Base-by-base conservation (phyloP, 495 filamentous ascomycete species). In the Neurospora sublineolata region DNA sequence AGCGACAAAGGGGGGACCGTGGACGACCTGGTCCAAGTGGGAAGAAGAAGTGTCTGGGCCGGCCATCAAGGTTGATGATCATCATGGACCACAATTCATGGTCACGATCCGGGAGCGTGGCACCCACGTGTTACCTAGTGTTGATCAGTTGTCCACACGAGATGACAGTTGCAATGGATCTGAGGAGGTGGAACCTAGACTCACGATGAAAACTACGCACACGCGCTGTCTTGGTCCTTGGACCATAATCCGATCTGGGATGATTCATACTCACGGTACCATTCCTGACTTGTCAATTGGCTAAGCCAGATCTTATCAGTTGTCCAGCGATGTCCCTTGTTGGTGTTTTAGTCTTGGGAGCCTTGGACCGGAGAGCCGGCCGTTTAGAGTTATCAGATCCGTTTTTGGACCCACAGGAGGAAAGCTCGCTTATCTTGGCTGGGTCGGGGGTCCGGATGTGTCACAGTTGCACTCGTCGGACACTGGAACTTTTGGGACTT, bases 351-450 rank as follows among this genome's bases (percentile, higher is more conserved):
- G 52, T 12, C 18, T 46, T 20, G 42, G 42, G 1, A n/a, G n/a
- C n/a, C n/a, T n/a, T n/a, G n/a, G n/a, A n/a, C n/a, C n/a, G n/a
- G n/a, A n/a, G n/a, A n/a, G n/a, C n/a, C n/a, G n/a, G n/a, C n/a
- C n/a, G 68, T 64, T 74, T 72, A 74, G 67, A 72, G 70, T 74
- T 74, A 72, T 72, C 73, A 74, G 73, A 74, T 74, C 73, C 70
- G 68, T 69, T 64, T 37, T 70, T 7, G 27, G 14, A 60, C 27
- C 52, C 52, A 60, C 52, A 27, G 3, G 52, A 12, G 12, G 23
- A 7, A 30, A 60, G 52, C 52, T 60, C 27, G 52, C 52, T 60
- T 60, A 33, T 60, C 11, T n/a, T n/a, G n/a, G 23, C 52, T 33
- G 5, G 27, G 14, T 16, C 52, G 52, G 52, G 46, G 52, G 27